A percentile compares a stretch with the other conserved stretches of the same genome.
phyloP scores from a whole-genome alignment of 129 eudicot genomes.

The Ambrosia artemisiifolia region DNA sequence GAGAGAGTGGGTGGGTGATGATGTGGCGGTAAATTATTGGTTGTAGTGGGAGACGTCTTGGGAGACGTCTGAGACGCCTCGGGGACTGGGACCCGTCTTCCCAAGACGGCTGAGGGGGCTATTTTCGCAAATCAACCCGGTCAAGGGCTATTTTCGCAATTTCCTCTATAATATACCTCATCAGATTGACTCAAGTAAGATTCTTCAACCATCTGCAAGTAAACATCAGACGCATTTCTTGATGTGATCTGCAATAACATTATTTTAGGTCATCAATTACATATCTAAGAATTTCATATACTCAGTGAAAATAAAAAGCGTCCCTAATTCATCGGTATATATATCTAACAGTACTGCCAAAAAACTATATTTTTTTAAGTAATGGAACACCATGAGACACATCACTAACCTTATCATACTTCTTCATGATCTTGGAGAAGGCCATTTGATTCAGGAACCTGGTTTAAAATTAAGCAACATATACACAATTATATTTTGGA shows the following conservation, averaged over 20 bases:
- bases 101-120: too few relatives aligned
- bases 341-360: too few relatives aligned
- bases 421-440: conserved; percentile 61
- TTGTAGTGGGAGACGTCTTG: too few relatives aligned
- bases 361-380: too few relatives aligned
- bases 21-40: too few relatives aligned
- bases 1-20: too few relatives aligned
- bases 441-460: conserved; percentile 57
- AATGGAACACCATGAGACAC: not conserved
- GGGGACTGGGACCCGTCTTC: too few relatives aligned
- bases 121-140: too few relatives aligned
- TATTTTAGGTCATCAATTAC: not conserved
- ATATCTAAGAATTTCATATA: not conserved
- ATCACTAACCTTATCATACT: conserved; percentile 53
- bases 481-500: not conserved
- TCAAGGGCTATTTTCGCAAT: too few relatives aligned
- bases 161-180: conserved; percentile 52
- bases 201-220: conserved; percentile 53
- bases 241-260: conserved; percentile 44
- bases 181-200: conserved; percentile 59
- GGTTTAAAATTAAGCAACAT: conserved; percentile 22
- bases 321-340: too few relatives aligned
- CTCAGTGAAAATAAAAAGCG: too few relatives aligned
- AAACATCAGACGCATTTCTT: conserved; percentile 47
- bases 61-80: too few relatives aligned